Evolutionary conservation across 2,329 filamentous ascomycete genomes (phyloP), one percentile per base, ranked within the genome.

Genomic region (Aspergillus fumigatiaffinis): DNA sequence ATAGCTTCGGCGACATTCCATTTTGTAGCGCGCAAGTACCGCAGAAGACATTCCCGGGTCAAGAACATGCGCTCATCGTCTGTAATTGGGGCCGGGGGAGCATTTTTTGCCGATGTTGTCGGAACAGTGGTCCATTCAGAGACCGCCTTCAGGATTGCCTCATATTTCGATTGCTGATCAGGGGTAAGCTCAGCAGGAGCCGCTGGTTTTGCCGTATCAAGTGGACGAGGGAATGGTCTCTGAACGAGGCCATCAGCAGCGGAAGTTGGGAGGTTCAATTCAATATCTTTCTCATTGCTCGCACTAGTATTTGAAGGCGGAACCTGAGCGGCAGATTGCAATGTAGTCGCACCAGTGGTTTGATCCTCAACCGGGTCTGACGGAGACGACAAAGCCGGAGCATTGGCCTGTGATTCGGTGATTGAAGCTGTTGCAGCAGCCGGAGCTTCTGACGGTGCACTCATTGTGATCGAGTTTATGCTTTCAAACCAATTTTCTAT

Each of bases 11-110:
- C 78, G 51, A 89, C 82, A 64, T 87, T 82, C 92, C 94, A 99
- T 76, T 96, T 97, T 41, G 91, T 92, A 21, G 94, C 94, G 58
- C 93, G 89, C 29, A 99, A 86, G 73, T 96, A 99, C 65, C 94
- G 89, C 44, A 97, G 82, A 17, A 99, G 82, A 71, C 93, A 97
- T 73, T 99, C 94, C 63, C 87, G 86, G 12, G 92, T 96, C 64
- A 99, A 83, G 87, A 91, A 99, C 78, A 94, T 86, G 69, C 86
- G 88, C 77, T 99, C 94, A 52, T 80, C 78, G 57, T 96, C 91
- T 52, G 85, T 87, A 57, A 97, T 77, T 1, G 90, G 86, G 2
- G 84, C 82, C 60, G 79, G 78, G 9, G 80, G 74, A 10, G 83
- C 77, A 54, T 78, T 79, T 60, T 84, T 87, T 54, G 84, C 83